These are phyloP conservation scores for Moesziomyces parantarcticus DNA, from an alignment of 1,284 basidiomycete genomes.

Conservation along the genomic window DNA sequence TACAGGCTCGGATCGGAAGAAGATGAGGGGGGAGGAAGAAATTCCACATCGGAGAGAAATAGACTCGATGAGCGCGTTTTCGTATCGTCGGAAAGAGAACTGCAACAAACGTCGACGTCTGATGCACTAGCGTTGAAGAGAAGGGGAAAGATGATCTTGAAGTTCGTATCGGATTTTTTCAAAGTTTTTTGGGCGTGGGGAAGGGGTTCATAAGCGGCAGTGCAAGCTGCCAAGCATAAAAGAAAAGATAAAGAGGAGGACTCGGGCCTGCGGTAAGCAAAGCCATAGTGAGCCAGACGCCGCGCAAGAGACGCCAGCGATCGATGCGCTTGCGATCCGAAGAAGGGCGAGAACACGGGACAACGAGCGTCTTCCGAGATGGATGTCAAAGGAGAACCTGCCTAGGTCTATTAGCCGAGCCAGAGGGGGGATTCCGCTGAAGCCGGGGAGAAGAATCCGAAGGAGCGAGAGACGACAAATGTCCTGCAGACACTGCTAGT, in stretches of 20 bases:
- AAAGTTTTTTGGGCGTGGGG: background rate
- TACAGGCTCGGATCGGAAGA: background rate
- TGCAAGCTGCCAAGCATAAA: constrained; percentile 15
- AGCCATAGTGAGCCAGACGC: no score
- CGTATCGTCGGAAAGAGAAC: no score
- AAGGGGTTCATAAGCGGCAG: constrained; percentile 3
- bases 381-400: constrained; percentile 25
- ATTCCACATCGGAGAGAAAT: background rate
- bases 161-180: background rate
- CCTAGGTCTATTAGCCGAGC: constrained; percentile 33
- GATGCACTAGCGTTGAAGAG: no score
- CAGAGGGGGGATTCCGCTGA: constrained; percentile 19
- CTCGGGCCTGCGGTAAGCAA: no score
- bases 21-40: no score
- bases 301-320: no score
- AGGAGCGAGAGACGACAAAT: constrained; percentile 20
- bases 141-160: no score
- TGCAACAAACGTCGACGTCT: no score
- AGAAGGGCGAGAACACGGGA: constrained; percentile 3
- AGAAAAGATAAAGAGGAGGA: background rate
- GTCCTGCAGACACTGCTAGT: no score
- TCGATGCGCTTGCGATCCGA: constrained; percentile 14
- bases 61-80: background rate
- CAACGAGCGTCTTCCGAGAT: constrained; percentile 9
- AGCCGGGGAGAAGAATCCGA: constrained; percentile 23